Base-by-base conservation (phyloP, 805 yeast species). In the Jamesozyma spencerorum region DNA sequence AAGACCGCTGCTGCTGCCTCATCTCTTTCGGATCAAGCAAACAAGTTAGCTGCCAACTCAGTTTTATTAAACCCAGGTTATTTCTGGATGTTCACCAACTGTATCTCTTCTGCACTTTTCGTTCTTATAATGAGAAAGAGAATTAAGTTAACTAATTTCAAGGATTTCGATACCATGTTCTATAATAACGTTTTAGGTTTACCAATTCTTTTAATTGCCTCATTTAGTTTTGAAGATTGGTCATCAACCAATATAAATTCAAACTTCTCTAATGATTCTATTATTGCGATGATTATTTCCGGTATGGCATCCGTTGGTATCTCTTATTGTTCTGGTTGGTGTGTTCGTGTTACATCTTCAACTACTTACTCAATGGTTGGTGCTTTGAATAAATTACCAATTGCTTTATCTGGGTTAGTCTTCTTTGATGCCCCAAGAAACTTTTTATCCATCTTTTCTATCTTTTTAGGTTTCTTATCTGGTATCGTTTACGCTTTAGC, bases 321-420 rank as follows among this genome's bases (percentile, higher is more conserved):
- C 63, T 90, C 97, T 34, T 92, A 92, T 77, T 86, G 96, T 67
- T 87, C 97, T 11, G 98, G 97, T 47, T 92, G 98, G 98, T 92
- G 98, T 77, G 95, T 92, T 50, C 85, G 98, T 71, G 97, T 92
- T 49, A 92, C 98, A 34, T 86, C 97, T 18, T 88, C 97, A 20
- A 92, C 98, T 41, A 92, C 98, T 41, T 92, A 92, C 71, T 86
- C 96, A 40, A 92, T 92, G 98, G 97, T 92, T 44, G 98, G 98
- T 65, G 98, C 98, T 41, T 77, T 92, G 65, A 92, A 92, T 78
- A 92, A 92, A 70, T 79, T 92, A 56, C 98, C 98, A 60, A 86
- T 92, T 58, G 98, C 98, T 13, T 73, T 92, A 44, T 81, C 95
- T 31, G 99, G 99, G 32, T 76, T 92, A 64, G 60, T 92, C 51